Conservation (phyloP, 257 asterid genomes). For the Parsonsia alboflavescens region DNA sequence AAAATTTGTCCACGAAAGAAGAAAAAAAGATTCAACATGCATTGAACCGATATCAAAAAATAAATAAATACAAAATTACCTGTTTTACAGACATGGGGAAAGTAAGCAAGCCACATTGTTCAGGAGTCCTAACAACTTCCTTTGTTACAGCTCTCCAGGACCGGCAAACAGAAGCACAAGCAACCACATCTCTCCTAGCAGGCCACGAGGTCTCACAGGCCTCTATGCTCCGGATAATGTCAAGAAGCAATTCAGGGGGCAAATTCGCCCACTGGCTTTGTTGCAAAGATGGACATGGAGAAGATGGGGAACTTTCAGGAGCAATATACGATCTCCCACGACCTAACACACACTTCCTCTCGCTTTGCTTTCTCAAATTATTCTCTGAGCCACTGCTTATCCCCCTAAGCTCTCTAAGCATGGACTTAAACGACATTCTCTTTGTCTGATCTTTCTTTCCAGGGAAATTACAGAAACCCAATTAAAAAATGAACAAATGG, state of each 20-base stretch:
- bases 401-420: conserved; percentile 28
- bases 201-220: conserved; percentile 56
- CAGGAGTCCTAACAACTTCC: conserved; percentile 51
- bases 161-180: conserved; percentile 61
- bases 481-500: background rate
- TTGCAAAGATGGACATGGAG: conserved; percentile 21
- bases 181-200: conserved; percentile 45
- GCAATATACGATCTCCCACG: conserved; percentile 32
- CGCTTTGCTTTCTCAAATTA: conserved; percentile 25
- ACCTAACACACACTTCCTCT: conserved; percentile 24
- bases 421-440: conserved; percentile 24
- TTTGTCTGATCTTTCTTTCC: conserved; percentile 10
- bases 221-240: conserved; percentile 48
- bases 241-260: conserved; percentile 56
- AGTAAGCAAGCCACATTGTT: conserved; percentile 65
- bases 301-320: conserved; percentile 33
- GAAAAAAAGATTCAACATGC: background rate
- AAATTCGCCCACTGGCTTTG: conserved; percentile 50
- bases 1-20: background rate
- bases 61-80: conserved; percentile 26
- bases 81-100: conserved; percentile 72
- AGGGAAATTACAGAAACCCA: conserved; percentile 1
- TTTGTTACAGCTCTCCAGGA: conserved; percentile 60
- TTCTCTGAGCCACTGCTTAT: conserved; percentile 25
- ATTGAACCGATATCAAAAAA: background rate